Base-by-base conservation (phyloP, 148 eudicot genomes). In the Diospyros kaki region DNA sequence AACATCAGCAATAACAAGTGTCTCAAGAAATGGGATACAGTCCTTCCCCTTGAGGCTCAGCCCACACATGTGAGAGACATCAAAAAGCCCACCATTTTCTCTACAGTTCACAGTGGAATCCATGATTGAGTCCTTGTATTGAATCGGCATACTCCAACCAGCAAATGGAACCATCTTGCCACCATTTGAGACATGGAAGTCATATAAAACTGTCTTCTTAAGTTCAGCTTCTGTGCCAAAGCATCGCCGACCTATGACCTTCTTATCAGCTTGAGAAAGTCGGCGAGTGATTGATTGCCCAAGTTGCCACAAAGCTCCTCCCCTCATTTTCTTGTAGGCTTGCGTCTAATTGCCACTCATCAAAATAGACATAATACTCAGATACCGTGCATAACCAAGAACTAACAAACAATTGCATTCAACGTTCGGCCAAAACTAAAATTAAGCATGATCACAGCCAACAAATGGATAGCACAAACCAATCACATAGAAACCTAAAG, bases 131-230 rank as follows among this genome's bases (percentile, higher is more conserved):
- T 95, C 98, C 79, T 92, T 95, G 90, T 95, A 95, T 81, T 95
- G 98, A 73, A 95, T 95, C 59, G 98, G 98, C 98, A 95, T 92
- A 82, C 96, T 90, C 92, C 97, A 92, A 45, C 98, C 97, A 42
- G 97, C 97, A 89, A 95, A 95, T n/a, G 98, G 98, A n/a, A 95
- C 98, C 97, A 92, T 95, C 81, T 95, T 95, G 54, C 90, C 98
- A 52, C 97, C 97, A 83, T 95, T 40, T 46, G 87, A 86, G 43
- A 90, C 96, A 77, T 95, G 97, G 81, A 95, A 95, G 75, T 95
- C 96, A 70, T 86, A 87, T 18, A 92, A 86, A 63, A 62, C 97
- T 1, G 98, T 95, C 83, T 92, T 86, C 84, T 95, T 95, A 18
- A 90, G 92, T 48, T 92, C 96, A 13, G 88, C 88, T 59, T 92